phyloP scores from a whole-genome alignment of 208 protist species.

The Naegleria gruberi region DNA sequence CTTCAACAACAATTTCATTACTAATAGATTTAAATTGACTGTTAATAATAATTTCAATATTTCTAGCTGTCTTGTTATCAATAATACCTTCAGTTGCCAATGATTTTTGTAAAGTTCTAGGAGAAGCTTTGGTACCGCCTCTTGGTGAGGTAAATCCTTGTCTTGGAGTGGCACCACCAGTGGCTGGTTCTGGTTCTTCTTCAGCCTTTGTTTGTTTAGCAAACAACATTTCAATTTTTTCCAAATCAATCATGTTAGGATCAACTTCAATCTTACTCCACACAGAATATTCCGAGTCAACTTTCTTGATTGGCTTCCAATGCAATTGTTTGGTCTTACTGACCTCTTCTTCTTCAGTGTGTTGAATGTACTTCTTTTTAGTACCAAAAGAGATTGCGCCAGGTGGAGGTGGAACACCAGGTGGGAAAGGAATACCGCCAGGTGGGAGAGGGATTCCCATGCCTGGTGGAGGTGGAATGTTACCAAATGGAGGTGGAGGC shows the following conservation, averaged over 20 bases:
- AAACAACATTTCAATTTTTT: background rate
- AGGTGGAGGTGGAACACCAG: background rate
- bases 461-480: background rate
- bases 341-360: background rate
- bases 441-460: too few species aligned
- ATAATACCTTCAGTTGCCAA: background rate
- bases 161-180: background rate
- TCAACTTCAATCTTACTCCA: background rate
- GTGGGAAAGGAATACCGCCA: background rate
- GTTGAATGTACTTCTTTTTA: background rate
- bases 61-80: background rate
- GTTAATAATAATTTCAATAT: conserved; percentile 13
- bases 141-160: background rate
- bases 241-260: background rate
- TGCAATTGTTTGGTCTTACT: background rate
- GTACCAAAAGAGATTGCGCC: background rate
- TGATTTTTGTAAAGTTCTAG: background rate
- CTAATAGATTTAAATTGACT: background rate
- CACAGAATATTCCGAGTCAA: background rate
- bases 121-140: background rate
- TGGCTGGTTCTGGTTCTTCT: too few species aligned
- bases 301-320: conserved; percentile 2
- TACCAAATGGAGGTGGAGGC: background rate
- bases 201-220: background rate
- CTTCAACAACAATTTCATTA: background rate